Evolutionary conservation across 495 filamentous ascomycete genomes (phyloP).

Genomic region (Podospora anserina): DNA sequence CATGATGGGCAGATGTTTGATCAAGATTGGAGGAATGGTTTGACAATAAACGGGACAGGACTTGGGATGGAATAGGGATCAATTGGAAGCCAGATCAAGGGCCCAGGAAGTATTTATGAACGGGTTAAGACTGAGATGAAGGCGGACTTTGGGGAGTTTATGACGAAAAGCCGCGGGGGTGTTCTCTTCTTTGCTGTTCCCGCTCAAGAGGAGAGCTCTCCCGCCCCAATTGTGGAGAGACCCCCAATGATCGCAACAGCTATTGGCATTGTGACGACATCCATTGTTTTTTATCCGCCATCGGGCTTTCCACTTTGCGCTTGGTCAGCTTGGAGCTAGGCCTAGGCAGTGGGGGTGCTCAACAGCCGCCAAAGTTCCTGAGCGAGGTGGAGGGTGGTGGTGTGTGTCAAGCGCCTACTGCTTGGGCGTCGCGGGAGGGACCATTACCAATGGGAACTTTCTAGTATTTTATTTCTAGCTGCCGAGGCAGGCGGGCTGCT

Average conservation of each 20-base stretch:
- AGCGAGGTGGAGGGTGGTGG: background rate
- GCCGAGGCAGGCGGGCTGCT: background rate
- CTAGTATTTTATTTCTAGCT: background rate
- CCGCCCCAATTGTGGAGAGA: constrained; percentile 16
- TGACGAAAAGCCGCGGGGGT: constrained; percentile 5
- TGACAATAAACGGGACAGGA: background rate
- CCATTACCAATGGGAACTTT: background rate
- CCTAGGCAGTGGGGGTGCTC: background rate
- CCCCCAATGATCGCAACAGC: constrained; percentile 20
- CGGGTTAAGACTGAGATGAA: background rate
- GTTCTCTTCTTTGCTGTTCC: background rate
- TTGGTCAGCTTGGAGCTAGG: background rate
- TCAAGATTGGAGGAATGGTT: background rate
- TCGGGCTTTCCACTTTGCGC: constrained; percentile 3
- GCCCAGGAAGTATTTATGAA: background rate
- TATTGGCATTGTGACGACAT: constrained; percentile 29
- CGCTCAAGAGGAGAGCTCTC: background rate
- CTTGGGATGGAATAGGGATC: background rate
- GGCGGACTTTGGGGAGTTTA: constrained; percentile 8
- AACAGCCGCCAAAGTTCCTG: background rate
- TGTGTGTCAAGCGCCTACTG: background rate
- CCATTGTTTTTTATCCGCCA: constrained; percentile 12
- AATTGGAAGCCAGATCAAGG: background rate
- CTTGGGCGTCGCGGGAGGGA: background rate
- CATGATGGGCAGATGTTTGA: constrained; percentile 15